Evolutionary conservation across 495 filamentous ascomycete species (phyloP).

Genomic region (Lepraria neglecta): DNA sequence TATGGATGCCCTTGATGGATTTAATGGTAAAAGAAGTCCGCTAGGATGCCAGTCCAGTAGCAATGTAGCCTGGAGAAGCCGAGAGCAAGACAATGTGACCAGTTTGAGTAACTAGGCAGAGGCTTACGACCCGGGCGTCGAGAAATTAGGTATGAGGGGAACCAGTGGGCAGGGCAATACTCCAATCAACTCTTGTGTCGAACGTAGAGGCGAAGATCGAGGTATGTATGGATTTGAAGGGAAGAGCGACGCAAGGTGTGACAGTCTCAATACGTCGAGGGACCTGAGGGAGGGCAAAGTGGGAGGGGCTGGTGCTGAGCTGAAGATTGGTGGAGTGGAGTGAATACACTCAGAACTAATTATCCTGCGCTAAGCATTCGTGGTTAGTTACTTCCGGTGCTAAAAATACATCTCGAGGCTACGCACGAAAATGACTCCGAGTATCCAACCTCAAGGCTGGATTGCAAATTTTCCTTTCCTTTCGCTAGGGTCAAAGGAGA

Average conservation of each 20-base stretch:
- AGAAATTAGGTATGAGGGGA: slow-evolving; percentile 9
- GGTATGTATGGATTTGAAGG: neutral
- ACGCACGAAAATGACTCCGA: too few relatives aligned
- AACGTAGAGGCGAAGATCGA: slow-evolving; percentile 12
- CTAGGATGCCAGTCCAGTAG: slow-evolving; percentile 13
- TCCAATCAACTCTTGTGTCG: slow-evolving; percentile 6
- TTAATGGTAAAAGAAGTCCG: neutral
- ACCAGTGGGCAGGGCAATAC: neutral
- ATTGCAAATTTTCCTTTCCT: neutral
- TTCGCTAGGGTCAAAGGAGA: neutral
- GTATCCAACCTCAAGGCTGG: neutral
- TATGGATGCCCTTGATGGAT: neutral
- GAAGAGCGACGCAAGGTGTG: neutral
- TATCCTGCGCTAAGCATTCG: neutral
- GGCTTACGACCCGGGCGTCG: neutral
- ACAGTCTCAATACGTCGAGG: neutral
- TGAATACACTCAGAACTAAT: neutral
- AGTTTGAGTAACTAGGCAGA: neutral
- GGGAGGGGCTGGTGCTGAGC: slow-evolving; percentile 5
- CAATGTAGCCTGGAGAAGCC: slow-evolving; percentile 9
- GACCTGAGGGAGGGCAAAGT: neutral
- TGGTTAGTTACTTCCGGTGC: neutral
- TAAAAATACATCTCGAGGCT: slow-evolving; percentile 1
- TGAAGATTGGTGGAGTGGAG: slow-evolving; percentile 4
- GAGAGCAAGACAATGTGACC: neutral